These are phyloP conservation scores for Cairneyella variabilis DNA, from an alignment of 495 filamentous ascomycete genomes.

Conservation along the genomic window DNA sequence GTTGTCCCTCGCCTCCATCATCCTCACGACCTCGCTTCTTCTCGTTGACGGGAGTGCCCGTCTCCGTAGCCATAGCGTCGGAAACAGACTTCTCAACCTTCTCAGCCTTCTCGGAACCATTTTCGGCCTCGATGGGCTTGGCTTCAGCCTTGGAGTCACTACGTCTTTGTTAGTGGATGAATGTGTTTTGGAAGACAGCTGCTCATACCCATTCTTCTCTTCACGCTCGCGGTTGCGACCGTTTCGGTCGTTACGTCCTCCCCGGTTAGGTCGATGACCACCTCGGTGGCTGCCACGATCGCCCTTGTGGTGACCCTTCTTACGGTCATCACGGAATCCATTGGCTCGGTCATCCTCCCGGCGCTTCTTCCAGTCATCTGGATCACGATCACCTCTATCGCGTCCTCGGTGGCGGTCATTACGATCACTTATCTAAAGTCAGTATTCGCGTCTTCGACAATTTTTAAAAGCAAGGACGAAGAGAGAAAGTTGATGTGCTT, in stretches of 20 bases:
- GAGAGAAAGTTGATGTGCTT: too few relatives aligned
- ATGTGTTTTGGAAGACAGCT: neutral
- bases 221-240: slow-evolving; percentile 28
- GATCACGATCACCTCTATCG: slow-evolving; percentile 34
- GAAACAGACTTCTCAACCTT: too few relatives aligned
- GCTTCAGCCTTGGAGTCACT: slow-evolving; percentile 30
- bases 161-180: slow-evolving; percentile 20
- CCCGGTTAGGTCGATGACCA: slow-evolving; percentile 30
- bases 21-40: slow-evolving; percentile 28
- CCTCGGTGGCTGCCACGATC: slow-evolving; percentile 29
- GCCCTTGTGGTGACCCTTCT: too few relatives aligned
- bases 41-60: slow-evolving; percentile 9
- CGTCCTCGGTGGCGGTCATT: slow-evolving; percentile 10
- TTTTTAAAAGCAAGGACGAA: too few relatives aligned
- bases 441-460: too few relatives aligned
- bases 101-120: too few relatives aligned
- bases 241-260: slow-evolving; percentile 33
- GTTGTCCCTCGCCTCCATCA: slow-evolving; percentile 15
- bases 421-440: slow-evolving; percentile 6
- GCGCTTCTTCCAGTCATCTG: slow-evolving; percentile 65
- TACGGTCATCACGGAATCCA: slow-evolving; percentile 48
- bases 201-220: slow-evolving; percentile 27
- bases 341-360: slow-evolving; percentile 61
- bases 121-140: neutral
- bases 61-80: too few relatives aligned